Evolutionary conservation across 163 green algal genomes (phyloP), one percentile per base, ranked within the genome.

Genomic region (Chlamydomonas reinhardtii): DNA sequence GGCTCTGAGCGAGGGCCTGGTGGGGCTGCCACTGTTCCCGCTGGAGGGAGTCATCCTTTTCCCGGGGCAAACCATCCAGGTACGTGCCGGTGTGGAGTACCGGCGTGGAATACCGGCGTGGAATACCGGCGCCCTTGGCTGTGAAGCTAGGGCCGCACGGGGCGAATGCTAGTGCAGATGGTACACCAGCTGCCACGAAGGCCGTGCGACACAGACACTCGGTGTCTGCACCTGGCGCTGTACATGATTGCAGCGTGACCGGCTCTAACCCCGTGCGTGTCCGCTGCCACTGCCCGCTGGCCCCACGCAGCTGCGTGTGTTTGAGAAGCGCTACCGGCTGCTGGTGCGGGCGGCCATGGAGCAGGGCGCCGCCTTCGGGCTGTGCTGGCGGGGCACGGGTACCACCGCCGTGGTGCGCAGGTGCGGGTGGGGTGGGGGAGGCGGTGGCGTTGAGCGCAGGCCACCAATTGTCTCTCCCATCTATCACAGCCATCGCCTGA

Each of bases 311-410:
- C 68, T 90, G 29, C 85, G 85, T 25, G 39, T 90, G 17, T 90
- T 86, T 68, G 85, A 90, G 71, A 90, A 90, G 77, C 85, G 85
- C 66, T 90, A 90, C 85, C 76, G 73, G 68, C 70, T 86, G 85
- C 85, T 90, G 29, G 19, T 74, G n/a, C 15, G 43, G 39, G n/a
- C 76, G 1, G 54, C 43, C 29, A 4, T 86, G 76, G 59, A 90
- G 39, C 69, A 84, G 54, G 85, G 85, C 9, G 71, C 65, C 2
- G 81, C 74, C 9, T 90, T 90, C 77, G 85, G 85, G 43, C 64
- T 90, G 68, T 77, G 68, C 70, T 82, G 80, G 74, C 73, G 73
- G 29, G 85, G 72, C 22, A 61, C 66, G 37, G 85, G 85, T 2
- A 73, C 73, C 29, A 90, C 85, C 4, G 85, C 85, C 31, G 76